Percentiles rank a stretch among this genome's conserved stretches.
These are phyloP conservation scores for Microdochium paspali DNA, from an alignment of 2,329 filamentous ascomycete genomes.

Conservation along the genomic window DNA sequence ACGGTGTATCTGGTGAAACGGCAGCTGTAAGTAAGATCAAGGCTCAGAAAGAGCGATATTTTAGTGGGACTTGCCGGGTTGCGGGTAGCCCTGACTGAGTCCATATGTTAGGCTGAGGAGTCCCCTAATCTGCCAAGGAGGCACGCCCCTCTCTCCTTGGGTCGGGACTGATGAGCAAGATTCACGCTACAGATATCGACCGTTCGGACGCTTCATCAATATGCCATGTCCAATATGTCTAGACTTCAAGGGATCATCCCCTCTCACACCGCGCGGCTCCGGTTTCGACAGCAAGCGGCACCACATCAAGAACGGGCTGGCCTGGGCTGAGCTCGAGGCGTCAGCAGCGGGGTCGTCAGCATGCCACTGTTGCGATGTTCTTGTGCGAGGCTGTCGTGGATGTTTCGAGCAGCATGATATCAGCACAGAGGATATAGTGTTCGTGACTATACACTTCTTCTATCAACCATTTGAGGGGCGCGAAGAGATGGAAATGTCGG, in stretches of 20 bases:
- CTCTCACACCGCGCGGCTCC: not conserved
- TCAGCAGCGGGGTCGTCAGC: not conserved
- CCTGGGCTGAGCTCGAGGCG: not conserved
- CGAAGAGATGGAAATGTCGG: not conserved
- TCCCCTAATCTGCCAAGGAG: no score
- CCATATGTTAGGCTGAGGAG: no score
- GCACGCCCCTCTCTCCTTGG: no score
- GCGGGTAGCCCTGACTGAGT: no score
- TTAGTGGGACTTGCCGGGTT: no score
- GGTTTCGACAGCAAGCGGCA: not conserved
- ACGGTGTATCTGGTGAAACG: no score
- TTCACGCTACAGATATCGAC: no score
- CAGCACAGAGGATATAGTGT: not conserved
- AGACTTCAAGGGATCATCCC: not conserved
- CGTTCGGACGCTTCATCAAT: not conserved
- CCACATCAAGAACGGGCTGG: not conserved
- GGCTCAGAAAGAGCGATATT: no score
- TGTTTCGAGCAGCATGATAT: slow-evolving; percentile 1
- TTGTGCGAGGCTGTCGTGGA: not conserved
- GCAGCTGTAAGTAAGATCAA: no score
- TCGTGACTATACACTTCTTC: not conserved
- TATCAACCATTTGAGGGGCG: not conserved
- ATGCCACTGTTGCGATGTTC: slow-evolving; percentile 2
- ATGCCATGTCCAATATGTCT: not conserved
- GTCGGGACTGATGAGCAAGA: no score